A percentile compares a stretch with the other conserved stretches of the same genome.
Evolutionary conservation across 176 grass and related monocot species (phyloP).

Genomic region (Oryza australiensis): DNA sequence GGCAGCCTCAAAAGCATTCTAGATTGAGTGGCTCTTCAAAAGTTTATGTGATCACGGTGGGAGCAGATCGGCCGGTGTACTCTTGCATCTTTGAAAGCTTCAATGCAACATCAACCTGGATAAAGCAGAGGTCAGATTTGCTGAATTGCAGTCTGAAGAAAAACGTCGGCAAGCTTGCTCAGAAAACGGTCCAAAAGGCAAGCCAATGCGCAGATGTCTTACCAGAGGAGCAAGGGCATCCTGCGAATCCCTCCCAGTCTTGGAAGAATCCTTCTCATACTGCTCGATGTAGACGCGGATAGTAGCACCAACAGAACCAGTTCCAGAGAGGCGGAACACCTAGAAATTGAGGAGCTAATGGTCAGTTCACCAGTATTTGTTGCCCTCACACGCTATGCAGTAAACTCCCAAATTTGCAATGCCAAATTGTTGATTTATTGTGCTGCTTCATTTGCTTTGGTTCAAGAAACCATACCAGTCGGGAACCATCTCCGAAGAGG

Average conservation of each 20-base stretch:
- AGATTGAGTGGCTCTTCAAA: not conserved
- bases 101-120: slow-evolving; percentile 74
- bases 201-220: not conserved
- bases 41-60: slow-evolving; percentile 91
- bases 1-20: slow-evolving; percentile 23
- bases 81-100: slow-evolving; percentile 88
- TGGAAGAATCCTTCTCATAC: slow-evolving; percentile 83
- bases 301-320: slow-evolving; percentile 88
- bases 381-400: not conserved
- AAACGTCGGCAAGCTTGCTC: not conserved
- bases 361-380: slow-evolving; percentile 22
- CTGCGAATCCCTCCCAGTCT: slow-evolving; percentile 78
- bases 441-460: not conserved
- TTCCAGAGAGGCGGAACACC: slow-evolving; percentile 97
- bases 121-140: not conserved
- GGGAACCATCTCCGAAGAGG: slow-evolving; percentile 89
- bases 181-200: not conserved
- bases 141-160: not conserved
- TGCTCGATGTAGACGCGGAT: slow-evolving; percentile 96
- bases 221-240: slow-evolving; percentile 92
- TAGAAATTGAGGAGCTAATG: slow-evolving; percentile 31
- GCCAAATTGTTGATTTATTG: not conserved
- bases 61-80: slow-evolving; percentile 83
- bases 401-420: not conserved
- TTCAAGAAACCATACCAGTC: slow-evolving; percentile 62